phyloP scores from a whole-genome alignment of 257 asterid species.

The Misopates orontium region DNA sequence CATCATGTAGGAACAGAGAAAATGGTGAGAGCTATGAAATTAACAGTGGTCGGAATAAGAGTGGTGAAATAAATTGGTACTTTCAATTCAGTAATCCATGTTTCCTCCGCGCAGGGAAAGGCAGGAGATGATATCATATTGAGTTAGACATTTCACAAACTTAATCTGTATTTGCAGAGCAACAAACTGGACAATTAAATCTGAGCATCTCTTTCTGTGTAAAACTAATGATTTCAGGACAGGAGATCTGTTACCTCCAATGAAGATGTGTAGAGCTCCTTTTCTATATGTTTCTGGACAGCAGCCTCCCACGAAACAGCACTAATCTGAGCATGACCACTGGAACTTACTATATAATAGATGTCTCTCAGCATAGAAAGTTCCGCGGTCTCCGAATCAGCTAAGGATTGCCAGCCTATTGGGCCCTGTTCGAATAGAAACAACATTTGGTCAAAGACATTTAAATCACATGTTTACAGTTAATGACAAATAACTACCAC shows the following conservation, averaged over 20 bases:
- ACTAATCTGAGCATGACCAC: slow-evolving; percentile 70
- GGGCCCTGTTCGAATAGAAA: slow-evolving; percentile 71
- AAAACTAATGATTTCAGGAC: slow-evolving; percentile 13
- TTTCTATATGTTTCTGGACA: slow-evolving; percentile 85
- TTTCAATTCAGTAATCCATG: slow-evolving; percentile 7
- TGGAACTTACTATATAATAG: slow-evolving; percentile 59
- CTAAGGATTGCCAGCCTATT: slow-evolving; percentile 84
- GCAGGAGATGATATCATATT: slow-evolving; percentile 23
- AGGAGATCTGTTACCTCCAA: slow-evolving; percentile 53
- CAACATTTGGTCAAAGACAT: slow-evolving; percentile 6
- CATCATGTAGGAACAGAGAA: slow-evolving; percentile 1
- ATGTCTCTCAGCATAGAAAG: slow-evolving; percentile 64
- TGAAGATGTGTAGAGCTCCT: slow-evolving; percentile 85
- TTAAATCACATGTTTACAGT: background rate
- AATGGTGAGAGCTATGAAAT: no score
- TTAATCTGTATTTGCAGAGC: background rate
- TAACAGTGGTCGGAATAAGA: no score
- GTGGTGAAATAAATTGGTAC: no score
- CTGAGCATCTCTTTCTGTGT: slow-evolving; percentile 21
- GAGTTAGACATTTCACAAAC: slow-evolving; percentile 20
- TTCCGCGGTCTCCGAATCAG: slow-evolving; percentile 66
- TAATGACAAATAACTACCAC: no score
- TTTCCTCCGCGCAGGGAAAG: slow-evolving; percentile 4
- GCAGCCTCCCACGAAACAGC: slow-evolving; percentile 95
- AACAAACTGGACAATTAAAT: slow-evolving; percentile 20